Evolutionary conservation across 192 early-diverging fungal species (phyloP), one percentile per base, ranked within the genome.

Genomic region (Rhizophlyctis rosea): DNA sequence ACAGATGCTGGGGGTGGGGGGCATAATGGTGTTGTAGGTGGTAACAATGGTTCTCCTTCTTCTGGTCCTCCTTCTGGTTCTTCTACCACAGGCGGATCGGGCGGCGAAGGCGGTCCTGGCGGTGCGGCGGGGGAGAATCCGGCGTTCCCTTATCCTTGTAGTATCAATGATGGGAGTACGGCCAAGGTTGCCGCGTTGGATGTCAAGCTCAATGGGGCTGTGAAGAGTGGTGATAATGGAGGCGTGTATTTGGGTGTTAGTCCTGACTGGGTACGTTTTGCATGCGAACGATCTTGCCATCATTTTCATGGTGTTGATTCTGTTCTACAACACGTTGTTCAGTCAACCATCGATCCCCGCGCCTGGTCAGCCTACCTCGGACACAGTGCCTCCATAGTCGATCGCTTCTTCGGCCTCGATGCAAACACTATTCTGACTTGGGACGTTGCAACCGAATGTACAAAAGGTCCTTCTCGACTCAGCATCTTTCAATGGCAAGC

Each of bases 161-260:
- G 39, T 13, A 44, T 44, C 39, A 44, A 44, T 18, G 39, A 44
- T 44, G 39, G 39, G 39, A 44, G 39, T 18, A 18, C 18, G 39
- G 18, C 7, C 9, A 7, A 18, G 18, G 39, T 44, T 44, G 9
- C 7, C 9, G 39, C 9, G 39, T 44, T 44, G 39, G n/a, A n/a
- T n/a, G n/a, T n/a, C n/a, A n/a, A n/a, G n/a, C n/a, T n/a, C n/a
- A n/a, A n/a, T n/a, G n/a, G n/a, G n/a, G n/a, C n/a, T n/a, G n/a
- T n/a, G n/a, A n/a, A n/a, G n/a, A 44, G 39, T 18, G 39, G 7
- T 7, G 18, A 18, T 18, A 44, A 44, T 44, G 33, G 51, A 16
- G 39, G 30, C 39, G 58, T 74, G 3, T 74, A 74, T 34, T 69
- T 74, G 34, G 72, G 72, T 13, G 67, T 63, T 21, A 61, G 58